Evolutionary conservation across 176 grass and related monocot genomes (phyloP).

Genomic region (Cenchrus purpureus): DNA sequence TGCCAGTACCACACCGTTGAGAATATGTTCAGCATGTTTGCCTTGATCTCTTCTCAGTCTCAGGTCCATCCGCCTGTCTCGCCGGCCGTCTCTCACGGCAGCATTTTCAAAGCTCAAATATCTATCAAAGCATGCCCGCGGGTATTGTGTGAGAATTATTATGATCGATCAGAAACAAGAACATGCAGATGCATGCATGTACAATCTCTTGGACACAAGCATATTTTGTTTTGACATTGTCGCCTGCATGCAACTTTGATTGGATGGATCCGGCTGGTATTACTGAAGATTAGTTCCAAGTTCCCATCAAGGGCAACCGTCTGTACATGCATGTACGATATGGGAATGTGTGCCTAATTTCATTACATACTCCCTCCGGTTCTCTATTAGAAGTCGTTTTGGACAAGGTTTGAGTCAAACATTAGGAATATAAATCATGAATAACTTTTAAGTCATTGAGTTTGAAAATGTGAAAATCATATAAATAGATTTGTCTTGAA

Average conservation of each 20-base stretch:
- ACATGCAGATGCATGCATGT: neutral
- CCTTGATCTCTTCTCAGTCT: neutral
- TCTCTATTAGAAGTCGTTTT: too few species aligned
- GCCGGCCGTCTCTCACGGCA: neutral
- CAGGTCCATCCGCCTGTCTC: conserved; percentile 30
- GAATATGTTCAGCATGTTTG: neutral
- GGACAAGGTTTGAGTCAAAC: too few species aligned
- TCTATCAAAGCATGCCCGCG: neutral
- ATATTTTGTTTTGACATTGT: neutral
- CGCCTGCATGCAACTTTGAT: neutral
- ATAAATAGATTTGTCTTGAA: too few species aligned
- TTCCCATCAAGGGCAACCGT: conserved; percentile 1
- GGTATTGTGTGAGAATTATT: neutral
- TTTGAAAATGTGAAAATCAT: too few species aligned
- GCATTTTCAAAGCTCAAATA: conserved; percentile 3
- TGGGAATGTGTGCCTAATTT: neutral
- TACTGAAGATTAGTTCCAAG: conserved; percentile 12
- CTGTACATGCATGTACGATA: conserved; percentile 1
- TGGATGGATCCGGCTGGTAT: neutral
- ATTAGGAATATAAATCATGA: too few species aligned
- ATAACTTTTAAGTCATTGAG: too few species aligned
- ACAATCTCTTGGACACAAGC: neutral
- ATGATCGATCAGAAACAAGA: neutral
- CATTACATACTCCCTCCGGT: too few species aligned
- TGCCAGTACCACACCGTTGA: too few species aligned